A percentile compares a stretch with the other conserved stretches of the same genome.
Conservation (phyloP, 2,329 filamentous ascomycete genomes). For the Fusarium tuaranense region DNA sequence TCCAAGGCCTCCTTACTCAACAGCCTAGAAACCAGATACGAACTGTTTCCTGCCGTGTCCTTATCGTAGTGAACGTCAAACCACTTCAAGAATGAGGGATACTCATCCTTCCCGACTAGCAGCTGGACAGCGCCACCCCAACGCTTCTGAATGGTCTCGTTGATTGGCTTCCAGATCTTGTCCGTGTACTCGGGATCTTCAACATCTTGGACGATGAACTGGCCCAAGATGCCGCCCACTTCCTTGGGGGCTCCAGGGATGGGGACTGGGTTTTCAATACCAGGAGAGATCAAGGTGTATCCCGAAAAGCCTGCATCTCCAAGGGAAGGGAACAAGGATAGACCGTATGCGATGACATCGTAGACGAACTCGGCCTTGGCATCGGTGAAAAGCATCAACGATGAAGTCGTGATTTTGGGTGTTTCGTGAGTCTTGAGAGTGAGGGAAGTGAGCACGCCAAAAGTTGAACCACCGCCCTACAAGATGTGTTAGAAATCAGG, state of each 20-base stretch:
- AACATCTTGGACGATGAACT: constrained; percentile 52
- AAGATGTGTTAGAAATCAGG: background rate
- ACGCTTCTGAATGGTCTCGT: constrained; percentile 52
- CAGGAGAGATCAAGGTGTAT: constrained; percentile 55
- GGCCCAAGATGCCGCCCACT: constrained; percentile 51
- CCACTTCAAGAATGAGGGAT: constrained; percentile 53
- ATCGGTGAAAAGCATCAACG: constrained; percentile 38
- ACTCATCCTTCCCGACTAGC: constrained; percentile 29
- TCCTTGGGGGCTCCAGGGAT: constrained; percentile 48
- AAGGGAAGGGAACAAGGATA: constrained; percentile 59
- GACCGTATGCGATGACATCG: constrained; percentile 60
- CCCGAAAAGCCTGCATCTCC: constrained; percentile 64
- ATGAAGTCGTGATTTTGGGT: constrained; percentile 46
- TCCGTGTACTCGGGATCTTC: constrained; percentile 42
- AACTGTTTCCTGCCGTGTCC: constrained; percentile 49
- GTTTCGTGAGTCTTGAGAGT: constrained; percentile 65
- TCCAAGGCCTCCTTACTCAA: constrained; percentile 53
- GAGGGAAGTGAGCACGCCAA: constrained; percentile 69
- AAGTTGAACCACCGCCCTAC: constrained; percentile 70
- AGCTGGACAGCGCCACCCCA: constrained; percentile 49
- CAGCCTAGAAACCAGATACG: constrained; percentile 58
- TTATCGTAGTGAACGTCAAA: constrained; percentile 53
- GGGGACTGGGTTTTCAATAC: constrained; percentile 51
- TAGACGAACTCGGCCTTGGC: constrained; percentile 54
- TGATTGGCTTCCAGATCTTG: constrained; percentile 49